Conservation (phyloP, 495 filamentous ascomycete species). For the Staphylotrichum tortipilum region DNA sequence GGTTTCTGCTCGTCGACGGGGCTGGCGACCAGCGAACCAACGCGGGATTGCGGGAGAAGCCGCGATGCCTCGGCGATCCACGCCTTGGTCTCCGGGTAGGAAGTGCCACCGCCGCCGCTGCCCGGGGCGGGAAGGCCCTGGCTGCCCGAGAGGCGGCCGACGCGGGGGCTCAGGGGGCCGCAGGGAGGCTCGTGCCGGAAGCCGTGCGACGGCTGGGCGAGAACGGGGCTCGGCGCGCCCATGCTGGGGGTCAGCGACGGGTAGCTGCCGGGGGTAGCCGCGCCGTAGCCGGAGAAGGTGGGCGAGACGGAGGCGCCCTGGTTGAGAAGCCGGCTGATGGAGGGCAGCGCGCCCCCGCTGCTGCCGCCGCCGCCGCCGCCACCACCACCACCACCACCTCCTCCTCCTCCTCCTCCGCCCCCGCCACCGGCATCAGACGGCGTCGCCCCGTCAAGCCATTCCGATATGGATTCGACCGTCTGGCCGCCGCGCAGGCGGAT, state of each 20-base stretch:
- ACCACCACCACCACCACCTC: no score
- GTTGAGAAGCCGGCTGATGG: constrained; percentile 6
- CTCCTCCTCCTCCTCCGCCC: no score
- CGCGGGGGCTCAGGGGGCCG: constrained; percentile 34
- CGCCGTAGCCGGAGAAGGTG: neutral
- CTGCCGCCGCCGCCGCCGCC: no score
- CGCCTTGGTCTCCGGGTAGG: constrained; percentile 31
- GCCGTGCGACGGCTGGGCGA: constrained; percentile 8
- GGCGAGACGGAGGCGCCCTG: neutral
- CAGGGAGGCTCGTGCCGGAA: constrained; percentile 29
- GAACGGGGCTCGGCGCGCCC: constrained; percentile 12
- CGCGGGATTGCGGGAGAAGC: constrained; percentile 28
- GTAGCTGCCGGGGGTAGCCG: constrained; percentile 5
- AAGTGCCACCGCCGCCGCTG: no score
- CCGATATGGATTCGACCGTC: constrained; percentile 40
- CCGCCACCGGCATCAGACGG: no score
- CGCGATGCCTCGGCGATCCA: constrained; percentile 28
- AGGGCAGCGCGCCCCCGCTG: constrained; percentile 6
- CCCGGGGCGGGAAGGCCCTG: constrained; percentile 35
- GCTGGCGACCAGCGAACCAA: constrained; percentile 33
- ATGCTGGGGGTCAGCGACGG: constrained; percentile 2
- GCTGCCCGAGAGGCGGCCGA: constrained; percentile 29
- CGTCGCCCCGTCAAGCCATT: constrained; percentile 33
- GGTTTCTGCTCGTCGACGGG: constrained; percentile 14
- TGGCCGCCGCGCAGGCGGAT: constrained; percentile 39